phyloP scores from a whole-genome alignment of 108 stramenopile species.

The Pseudonitzschia multistriata region DNA sequence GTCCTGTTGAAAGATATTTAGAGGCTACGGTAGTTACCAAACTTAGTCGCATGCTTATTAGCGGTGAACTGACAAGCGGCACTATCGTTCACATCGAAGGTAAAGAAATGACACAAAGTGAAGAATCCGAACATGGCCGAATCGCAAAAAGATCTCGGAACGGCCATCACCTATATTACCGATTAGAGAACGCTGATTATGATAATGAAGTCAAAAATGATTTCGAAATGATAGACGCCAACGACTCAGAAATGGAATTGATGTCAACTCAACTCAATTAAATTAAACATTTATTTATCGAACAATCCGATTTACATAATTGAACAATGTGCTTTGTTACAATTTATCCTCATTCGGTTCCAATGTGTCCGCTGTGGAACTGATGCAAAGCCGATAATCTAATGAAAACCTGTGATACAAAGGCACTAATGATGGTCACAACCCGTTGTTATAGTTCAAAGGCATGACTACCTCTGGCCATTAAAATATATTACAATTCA shows the following conservation, averaged over 20 bases:
- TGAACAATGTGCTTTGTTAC: too few species aligned
- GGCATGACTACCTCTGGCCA: not conserved
- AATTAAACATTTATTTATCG: too few species aligned
- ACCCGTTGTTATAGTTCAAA: not conserved
- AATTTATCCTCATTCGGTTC: too few species aligned
- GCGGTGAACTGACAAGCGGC: slow-evolving; percentile 66
- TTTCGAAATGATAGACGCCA: not conserved
- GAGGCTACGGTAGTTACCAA: slow-evolving; percentile 75
- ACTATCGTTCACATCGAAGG: slow-evolving; percentile 78
- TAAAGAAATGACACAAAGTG: slow-evolving; percentile 15
- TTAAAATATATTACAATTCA: slow-evolving; percentile 17
- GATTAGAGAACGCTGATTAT: slow-evolving; percentile 7
- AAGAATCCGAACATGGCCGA: slow-evolving; percentile 56
- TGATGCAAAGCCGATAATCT: too few species aligned
- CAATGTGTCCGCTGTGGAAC: too few species aligned
- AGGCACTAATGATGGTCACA: too few species aligned
- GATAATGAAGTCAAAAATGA: not conserved
- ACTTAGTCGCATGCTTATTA: slow-evolving; percentile 80
- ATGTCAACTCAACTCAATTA: not conserved
- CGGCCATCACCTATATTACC: not conserved
- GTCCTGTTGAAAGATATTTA: slow-evolving; percentile 81
- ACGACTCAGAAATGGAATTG: not conserved
- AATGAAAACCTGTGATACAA: too few species aligned
- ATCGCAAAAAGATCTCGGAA: slow-evolving; percentile 27
- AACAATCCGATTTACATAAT: too few species aligned